Evolutionary conservation across 2,329 filamentous ascomycete species (phyloP).

Genomic region (Fusarium bulbicola): DNA sequence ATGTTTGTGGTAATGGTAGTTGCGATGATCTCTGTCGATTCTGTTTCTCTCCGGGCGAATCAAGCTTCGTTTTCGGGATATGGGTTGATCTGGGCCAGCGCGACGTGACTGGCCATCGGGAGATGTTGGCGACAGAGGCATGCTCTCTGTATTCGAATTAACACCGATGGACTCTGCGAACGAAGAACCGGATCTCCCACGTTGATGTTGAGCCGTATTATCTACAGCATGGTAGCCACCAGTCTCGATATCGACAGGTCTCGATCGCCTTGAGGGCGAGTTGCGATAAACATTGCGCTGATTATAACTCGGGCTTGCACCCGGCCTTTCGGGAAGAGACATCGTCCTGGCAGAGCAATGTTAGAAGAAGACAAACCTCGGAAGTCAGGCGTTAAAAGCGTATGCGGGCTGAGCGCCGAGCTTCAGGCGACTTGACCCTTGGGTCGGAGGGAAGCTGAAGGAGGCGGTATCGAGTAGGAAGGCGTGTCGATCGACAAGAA

Average conservation of each 20-base stretch:
- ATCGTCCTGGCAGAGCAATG: slow-evolving; percentile 55
- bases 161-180: slow-evolving; percentile 67
- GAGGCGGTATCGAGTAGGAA: slow-evolving; percentile 18
- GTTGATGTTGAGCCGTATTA: slow-evolving; percentile 57
- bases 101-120: slow-evolving; percentile 45
- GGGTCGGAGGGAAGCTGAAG: slow-evolving; percentile 2
- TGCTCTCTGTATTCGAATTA: slow-evolving; percentile 64
- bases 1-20: slow-evolving; percentile 96
- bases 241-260: slow-evolving; percentile 76
- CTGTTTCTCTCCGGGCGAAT: slow-evolving; percentile 88
- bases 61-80: slow-evolving; percentile 82
- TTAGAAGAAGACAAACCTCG: slow-evolving; percentile 31
- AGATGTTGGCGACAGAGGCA: slow-evolving; percentile 61
- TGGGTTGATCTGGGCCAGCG: slow-evolving; percentile 46
- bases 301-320: slow-evolving; percentile 68
- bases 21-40: slow-evolving; percentile 87
- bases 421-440: slow-evolving; percentile 27
- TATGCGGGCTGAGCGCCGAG: slow-evolving; percentile 6
- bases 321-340: slow-evolving; percentile 72
- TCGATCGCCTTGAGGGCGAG: slow-evolving; percentile 71
- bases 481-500: slow-evolving; percentile 29
- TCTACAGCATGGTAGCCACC: slow-evolving; percentile 60
- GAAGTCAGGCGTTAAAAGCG: background rate
- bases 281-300: slow-evolving; percentile 72
- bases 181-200: slow-evolving; percentile 66